These are phyloP conservation scores for Polyporus arcularius DNA, from an alignment of 768 basidiomycete genomes.

Conservation along the genomic window DNA sequence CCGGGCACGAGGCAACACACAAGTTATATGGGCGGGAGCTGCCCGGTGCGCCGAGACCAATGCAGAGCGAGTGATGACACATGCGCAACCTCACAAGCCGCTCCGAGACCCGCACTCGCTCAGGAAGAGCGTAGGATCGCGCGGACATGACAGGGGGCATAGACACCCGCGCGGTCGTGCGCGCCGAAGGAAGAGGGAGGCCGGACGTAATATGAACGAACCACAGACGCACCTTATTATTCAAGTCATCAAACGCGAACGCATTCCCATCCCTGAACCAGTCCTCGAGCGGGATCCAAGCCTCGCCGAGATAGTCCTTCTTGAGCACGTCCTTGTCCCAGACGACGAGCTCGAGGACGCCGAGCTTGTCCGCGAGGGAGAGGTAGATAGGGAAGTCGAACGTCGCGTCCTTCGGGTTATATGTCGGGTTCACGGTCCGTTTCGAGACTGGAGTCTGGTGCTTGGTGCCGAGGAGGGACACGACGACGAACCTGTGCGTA, in stretches of 20 bases:
- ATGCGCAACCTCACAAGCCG: too few species aligned
- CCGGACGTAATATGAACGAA: slow-evolving; percentile 2
- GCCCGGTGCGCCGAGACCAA: too few species aligned
- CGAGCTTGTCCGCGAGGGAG: slow-evolving; percentile 69
- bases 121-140: too few species aligned
- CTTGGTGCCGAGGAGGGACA: too few species aligned
- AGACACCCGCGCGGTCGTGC: too few species aligned
- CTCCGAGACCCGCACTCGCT: too few species aligned
- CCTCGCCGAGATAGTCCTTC: slow-evolving; percentile 95
- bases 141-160: too few species aligned
- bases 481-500: too few species aligned
- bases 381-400: slow-evolving; percentile 89
- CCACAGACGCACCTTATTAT: slow-evolving; percentile 62
- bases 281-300: slow-evolving; percentile 69
- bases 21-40: too few species aligned
- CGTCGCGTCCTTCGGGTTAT: slow-evolving; percentile 67
- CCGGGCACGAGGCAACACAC: too few species aligned
- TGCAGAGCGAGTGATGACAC: too few species aligned
- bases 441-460: too few species aligned
- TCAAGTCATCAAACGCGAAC: slow-evolving; percentile 58
- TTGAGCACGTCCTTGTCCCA: slow-evolving; percentile 92
- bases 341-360: slow-evolving; percentile 79
- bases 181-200: neutral
- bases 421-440: slow-evolving; percentile 50
- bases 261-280: slow-evolving; percentile 65